Percentiles rank a stretch among this genome's conserved stretches.
Evolutionary conservation across 176 grass and related monocot species (phyloP).

Genomic region (Avena sativa): DNA sequence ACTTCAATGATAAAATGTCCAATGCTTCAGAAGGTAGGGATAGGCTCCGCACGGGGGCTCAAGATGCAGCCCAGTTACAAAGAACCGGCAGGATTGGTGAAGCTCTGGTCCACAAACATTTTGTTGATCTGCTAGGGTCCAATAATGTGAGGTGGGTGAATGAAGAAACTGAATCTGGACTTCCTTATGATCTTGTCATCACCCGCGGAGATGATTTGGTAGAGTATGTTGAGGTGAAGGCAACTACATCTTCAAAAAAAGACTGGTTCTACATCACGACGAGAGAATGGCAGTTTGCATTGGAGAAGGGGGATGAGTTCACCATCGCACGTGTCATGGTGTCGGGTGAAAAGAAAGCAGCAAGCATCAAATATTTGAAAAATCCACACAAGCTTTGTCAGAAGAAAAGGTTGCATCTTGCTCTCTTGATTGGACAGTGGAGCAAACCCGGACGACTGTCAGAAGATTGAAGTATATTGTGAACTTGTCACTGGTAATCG

Average conservation of each 20-base stretch:
- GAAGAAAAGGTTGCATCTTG: neutral
- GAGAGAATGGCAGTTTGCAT: slow-evolving; percentile 82
- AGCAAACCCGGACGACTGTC: neutral
- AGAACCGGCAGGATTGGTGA: slow-evolving; percentile 77
- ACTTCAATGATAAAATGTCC: slow-evolving; percentile 39
- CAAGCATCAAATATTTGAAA: neutral
- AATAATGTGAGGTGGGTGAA: slow-evolving; percentile 82
- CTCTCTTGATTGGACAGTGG: neutral
- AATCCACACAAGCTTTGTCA: slow-evolving; percentile 47
- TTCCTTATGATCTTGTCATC: slow-evolving; percentile 83
- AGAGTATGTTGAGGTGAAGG: slow-evolving; percentile 91
- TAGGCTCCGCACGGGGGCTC: neutral
- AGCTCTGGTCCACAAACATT: slow-evolving; percentile 65
- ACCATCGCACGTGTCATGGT: slow-evolving; percentile 69
- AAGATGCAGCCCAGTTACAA: slow-evolving; percentile 23
- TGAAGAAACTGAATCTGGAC: slow-evolving; percentile 69
- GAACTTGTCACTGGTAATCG: neutral
- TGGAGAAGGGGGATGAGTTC: slow-evolving; percentile 66
- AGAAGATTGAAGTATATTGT: neutral
- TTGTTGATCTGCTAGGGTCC: slow-evolving; percentile 54
- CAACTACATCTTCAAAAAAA: slow-evolving; percentile 67
- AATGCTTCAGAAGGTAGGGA: slow-evolving; percentile 40
- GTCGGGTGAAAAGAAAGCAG: slow-evolving; percentile 41
- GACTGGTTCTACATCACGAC: slow-evolving; percentile 77
- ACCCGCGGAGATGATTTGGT: slow-evolving; percentile 31